phyloP scores from a whole-genome alignment of 2,329 filamentous ascomycete genomes.

The Colletotrichum liriopes region DNA sequence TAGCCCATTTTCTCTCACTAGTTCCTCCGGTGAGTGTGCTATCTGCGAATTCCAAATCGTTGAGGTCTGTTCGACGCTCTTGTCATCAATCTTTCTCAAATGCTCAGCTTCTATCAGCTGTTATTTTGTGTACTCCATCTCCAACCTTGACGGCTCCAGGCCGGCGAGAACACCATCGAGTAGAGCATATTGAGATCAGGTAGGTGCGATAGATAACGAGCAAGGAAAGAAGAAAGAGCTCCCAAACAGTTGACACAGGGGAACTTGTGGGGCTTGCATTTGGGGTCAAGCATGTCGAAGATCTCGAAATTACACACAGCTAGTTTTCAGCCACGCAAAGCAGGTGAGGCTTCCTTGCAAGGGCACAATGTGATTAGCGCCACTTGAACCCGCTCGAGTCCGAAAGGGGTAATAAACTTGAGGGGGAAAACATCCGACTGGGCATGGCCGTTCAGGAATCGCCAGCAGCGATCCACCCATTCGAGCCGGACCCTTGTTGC shows the following conservation, averaged over 20 bases:
- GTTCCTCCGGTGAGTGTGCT: no score
- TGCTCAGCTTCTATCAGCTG: no score
- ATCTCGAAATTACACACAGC: not conserved
- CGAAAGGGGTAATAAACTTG: not conserved
- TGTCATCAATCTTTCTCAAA: no score
- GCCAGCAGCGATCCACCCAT: not conserved
- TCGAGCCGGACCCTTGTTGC: not conserved
- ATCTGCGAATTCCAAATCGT: no score
- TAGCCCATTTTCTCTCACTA: no score
- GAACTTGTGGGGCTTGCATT: not conserved
- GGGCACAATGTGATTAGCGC: not conserved
- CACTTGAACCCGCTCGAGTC: not conserved
- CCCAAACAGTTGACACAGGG: not conserved
- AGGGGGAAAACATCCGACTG: constrained; percentile 3
- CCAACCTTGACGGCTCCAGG: no score
- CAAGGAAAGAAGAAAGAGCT: no score
- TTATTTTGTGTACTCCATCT: no score
- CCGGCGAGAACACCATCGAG: no score
- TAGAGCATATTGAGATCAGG: not conserved
- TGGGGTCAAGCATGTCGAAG: not conserved
- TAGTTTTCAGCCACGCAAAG: not conserved
- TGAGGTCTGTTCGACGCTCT: no score
- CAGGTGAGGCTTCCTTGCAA: not conserved
- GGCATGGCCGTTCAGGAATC: not conserved
- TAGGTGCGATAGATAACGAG: not conserved